phyloP scores from a whole-genome alignment of 2,329 filamentous ascomycete species.

The Stemphylium beticola region DNA sequence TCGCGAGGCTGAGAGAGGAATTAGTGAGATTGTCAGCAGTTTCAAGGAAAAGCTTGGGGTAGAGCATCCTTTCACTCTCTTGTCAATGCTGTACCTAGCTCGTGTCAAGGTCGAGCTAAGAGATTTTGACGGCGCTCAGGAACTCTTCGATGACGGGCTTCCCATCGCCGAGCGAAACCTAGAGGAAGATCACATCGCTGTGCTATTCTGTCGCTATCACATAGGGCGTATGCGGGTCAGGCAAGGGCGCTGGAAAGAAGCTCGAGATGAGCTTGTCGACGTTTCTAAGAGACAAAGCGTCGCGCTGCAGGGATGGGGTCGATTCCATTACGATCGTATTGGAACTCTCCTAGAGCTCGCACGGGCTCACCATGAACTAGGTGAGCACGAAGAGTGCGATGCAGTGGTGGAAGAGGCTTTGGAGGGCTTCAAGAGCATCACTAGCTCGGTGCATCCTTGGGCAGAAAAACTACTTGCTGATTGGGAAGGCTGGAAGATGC shows the following conservation, averaged over 20 bases:
- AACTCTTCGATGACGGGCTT: conserved; percentile 15
- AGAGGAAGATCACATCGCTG: conserved; percentile 23
- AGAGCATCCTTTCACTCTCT: conserved; percentile 34
- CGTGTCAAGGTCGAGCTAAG: conserved; percentile 24
- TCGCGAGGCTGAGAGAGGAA: conserved; percentile 6
- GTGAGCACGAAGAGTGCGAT: conserved; percentile 1
- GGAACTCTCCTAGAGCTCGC: conserved; percentile 16
- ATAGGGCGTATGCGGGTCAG: conserved; percentile 8
- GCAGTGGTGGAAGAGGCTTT: conserved; percentile 3
- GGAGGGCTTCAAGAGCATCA: too few species aligned
- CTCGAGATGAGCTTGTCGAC: conserved; percentile 10
- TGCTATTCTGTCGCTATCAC: conserved; percentile 14
- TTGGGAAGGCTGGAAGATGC: too few species aligned
- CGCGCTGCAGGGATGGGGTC: conserved; percentile 6
- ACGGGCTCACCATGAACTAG: conserved; percentile 4
- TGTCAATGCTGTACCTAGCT: conserved; percentile 27
- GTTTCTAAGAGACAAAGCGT: conserved; percentile 12
- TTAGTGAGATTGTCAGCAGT: conserved; percentile 16
- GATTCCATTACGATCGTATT: conserved; percentile 16
- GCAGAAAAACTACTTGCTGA: too few species aligned
- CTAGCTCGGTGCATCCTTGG: too few species aligned
- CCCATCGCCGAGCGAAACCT: conserved; percentile 26
- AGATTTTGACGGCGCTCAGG: conserved; percentile 24
- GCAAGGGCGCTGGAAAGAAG: conserved; percentile 16
- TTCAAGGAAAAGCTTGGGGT: conserved; percentile 29